Conservation (phyloP, 2,329 filamentous ascomycete species). For the Talaromyces marneffei region DNA sequence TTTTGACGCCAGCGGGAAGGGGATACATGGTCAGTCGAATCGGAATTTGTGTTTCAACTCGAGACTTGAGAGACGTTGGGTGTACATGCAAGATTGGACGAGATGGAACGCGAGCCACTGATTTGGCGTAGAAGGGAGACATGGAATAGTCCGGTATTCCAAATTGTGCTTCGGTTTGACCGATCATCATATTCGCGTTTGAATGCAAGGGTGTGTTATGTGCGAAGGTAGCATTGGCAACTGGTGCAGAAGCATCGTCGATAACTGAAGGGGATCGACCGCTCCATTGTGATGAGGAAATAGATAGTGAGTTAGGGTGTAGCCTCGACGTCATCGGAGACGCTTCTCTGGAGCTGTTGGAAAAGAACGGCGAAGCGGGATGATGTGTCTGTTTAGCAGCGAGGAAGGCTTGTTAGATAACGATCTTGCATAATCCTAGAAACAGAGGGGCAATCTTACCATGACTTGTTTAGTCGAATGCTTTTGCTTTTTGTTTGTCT, state of each 20-base stretch:
- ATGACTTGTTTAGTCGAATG: neutral
- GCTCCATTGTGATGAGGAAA: constrained; percentile 32
- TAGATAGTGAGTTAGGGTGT: constrained; percentile 27
- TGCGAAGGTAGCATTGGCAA: constrained; percentile 40
- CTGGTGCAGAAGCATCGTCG: constrained; percentile 42
- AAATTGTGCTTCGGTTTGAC: constrained; percentile 29
- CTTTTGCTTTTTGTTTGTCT: constrained; percentile 21
- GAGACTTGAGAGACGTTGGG: constrained; percentile 70
- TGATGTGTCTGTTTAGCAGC: constrained; percentile 20
- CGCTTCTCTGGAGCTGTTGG: constrained; percentile 31
- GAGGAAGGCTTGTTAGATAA: neutral
- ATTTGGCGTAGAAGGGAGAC: constrained; percentile 7
- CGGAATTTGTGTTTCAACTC: constrained; percentile 93
- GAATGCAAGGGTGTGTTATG: constrained; percentile 30
- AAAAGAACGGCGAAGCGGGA: constrained; percentile 28
- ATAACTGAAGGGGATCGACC: constrained; percentile 39
- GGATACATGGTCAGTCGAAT: constrained; percentile 74
- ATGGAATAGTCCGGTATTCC: constrained; percentile 26
- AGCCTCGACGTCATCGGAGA: constrained; percentile 31
- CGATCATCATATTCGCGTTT: constrained; percentile 34
- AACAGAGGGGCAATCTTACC: neutral
- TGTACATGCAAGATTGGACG: constrained; percentile 53
- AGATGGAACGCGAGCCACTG: constrained; percentile 24
- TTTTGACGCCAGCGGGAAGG: constrained; percentile 68
- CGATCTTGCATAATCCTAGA: neutral